Percentiles rank a stretch among this genome's conserved stretches.
These are phyloP conservation scores for Saccharomyces mikatae DNA, from an alignment of 805 yeast species.

Conservation along the genomic window DNA sequence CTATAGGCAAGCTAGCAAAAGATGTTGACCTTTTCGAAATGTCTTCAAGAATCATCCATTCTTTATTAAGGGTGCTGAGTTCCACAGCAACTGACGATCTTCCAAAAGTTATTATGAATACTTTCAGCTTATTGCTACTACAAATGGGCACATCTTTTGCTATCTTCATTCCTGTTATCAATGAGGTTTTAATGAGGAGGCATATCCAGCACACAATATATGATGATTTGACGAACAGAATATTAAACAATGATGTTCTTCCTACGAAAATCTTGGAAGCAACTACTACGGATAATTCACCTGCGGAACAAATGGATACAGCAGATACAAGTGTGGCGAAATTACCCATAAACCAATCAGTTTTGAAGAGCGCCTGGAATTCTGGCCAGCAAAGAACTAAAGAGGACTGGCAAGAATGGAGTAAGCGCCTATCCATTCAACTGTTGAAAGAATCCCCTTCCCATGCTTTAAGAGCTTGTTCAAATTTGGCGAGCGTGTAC, in stretches of 20 bases:
- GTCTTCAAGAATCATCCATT: conserved; percentile 82
- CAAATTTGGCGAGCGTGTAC: conserved; percentile 75
- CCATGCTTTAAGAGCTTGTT: conserved; percentile 85
- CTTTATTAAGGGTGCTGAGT: conserved; percentile 58
- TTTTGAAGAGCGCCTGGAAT: conserved; percentile 79
- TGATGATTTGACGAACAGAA: conserved; percentile 67
- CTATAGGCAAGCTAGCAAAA: conserved; percentile 69
- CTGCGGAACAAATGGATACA: conserved; percentile 30
- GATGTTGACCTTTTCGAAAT: conserved; percentile 65
- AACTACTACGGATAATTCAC: conserved; percentile 21
- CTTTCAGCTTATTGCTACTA: conserved; percentile 59
- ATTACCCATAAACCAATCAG: conserved; percentile 56
- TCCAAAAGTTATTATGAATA: conserved; percentile 55
- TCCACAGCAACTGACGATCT: conserved; percentile 42
- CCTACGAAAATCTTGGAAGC: conserved; percentile 56
- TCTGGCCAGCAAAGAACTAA: conserved; percentile 79
- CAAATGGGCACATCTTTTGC: conserved; percentile 75
- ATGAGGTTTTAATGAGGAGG: conserved; percentile 49
- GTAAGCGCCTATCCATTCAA: conserved; percentile 72
- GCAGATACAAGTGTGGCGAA: conserved; percentile 63
- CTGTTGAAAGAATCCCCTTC: conserved; percentile 85
- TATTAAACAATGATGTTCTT: conserved; percentile 72
- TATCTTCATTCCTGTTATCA: conserved; percentile 74
- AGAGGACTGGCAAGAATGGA: conserved; percentile 97
- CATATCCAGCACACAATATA: conserved; percentile 60